Percentiles rank a stretch among this genome's conserved stretches.
These are phyloP conservation scores for Ganoderma lingzhi DNA, from an alignment of 1,284 basidiomycete genomes.

Conservation along the genomic window DNA sequence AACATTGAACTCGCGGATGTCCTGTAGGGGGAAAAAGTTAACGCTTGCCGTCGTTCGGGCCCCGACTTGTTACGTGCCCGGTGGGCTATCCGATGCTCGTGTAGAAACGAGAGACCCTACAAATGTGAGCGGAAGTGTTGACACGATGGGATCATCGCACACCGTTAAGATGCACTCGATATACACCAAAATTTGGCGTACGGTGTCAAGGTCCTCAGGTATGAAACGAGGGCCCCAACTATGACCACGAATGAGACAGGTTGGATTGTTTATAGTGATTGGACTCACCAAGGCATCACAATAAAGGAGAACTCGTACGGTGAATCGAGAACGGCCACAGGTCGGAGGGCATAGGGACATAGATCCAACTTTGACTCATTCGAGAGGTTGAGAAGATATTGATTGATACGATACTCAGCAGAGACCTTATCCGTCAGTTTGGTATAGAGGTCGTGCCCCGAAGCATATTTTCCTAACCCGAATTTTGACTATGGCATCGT, in stretches of 20 bases:
- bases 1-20: neutral
- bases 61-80: neutral
- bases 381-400: neutral
- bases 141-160: neutral
- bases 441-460: constrained; percentile 8
- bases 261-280: neutral
- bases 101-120: neutral
- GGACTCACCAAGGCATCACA: neutral
- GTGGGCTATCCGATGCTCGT: neutral
- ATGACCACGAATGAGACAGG: neutral
- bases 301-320: constrained; percentile 13
- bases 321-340: constrained; percentile 13
- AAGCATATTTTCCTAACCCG: constrained; percentile 5
- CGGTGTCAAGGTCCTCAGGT: neutral
- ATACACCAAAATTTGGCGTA: neutral
- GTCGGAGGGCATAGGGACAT: constrained; percentile 12
- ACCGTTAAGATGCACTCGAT: constrained; percentile 1
- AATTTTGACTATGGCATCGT: constrained; percentile 5
- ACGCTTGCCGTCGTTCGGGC: too few species aligned
- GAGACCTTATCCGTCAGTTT: constrained; percentile 11
- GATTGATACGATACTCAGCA: neutral
- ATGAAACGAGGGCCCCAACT: too few species aligned
- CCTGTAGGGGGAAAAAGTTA: neutral
- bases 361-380: neutral
- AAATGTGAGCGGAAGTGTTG: neutral